Conservation (phyloP, 768 basidiomycete genomes). For the Boletus edulis region DNA sequence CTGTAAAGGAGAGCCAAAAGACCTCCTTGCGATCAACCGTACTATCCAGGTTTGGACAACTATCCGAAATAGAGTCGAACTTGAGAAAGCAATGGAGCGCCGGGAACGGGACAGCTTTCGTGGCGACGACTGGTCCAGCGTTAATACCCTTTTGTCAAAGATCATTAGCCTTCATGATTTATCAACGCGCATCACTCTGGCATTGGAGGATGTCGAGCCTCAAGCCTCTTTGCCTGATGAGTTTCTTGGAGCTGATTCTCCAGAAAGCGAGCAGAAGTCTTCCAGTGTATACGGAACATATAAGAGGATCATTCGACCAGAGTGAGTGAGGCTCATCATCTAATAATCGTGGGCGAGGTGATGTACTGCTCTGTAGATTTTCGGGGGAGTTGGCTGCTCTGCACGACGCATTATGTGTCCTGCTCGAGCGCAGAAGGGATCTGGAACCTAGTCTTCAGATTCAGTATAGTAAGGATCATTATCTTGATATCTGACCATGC, state of each 20-base stretch:
- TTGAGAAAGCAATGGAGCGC: slow-evolving; percentile 56
- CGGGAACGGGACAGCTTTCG: slow-evolving; percentile 21
- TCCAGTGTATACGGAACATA: slow-evolving; percentile 27
- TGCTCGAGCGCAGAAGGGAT: slow-evolving; percentile 45
- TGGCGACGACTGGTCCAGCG: slow-evolving; percentile 50
- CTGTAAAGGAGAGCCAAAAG: slow-evolving; percentile 61
- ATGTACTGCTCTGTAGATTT: slow-evolving; percentile 43
- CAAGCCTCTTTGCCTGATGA: slow-evolving; percentile 17
- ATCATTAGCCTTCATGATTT: slow-evolving; percentile 52
- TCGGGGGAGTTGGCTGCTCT: slow-evolving; percentile 51
- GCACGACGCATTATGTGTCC: slow-evolving; percentile 45
- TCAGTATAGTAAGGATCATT: slow-evolving; percentile 45
- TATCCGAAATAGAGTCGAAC: slow-evolving; percentile 48
- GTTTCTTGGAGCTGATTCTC: slow-evolving; percentile 21
- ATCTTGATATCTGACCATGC: background rate
- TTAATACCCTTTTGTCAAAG: slow-evolving; percentile 52
- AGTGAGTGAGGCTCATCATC: slow-evolving; percentile 39
- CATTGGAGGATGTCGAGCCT: slow-evolving; percentile 37
- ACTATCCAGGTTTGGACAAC: slow-evolving; percentile 60
- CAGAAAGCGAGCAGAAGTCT: slow-evolving; percentile 12
- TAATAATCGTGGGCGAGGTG: background rate
- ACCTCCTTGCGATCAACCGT: slow-evolving; percentile 61
- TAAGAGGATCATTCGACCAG: slow-evolving; percentile 65
- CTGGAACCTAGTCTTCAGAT: slow-evolving; percentile 55
- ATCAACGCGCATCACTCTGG: slow-evolving; percentile 52